Percentiles rank a stretch among this genome's conserved stretches.
phyloP scores from a whole-genome alignment of 495 filamentous ascomycete species.

The Aspergillus olivimuriae region DNA sequence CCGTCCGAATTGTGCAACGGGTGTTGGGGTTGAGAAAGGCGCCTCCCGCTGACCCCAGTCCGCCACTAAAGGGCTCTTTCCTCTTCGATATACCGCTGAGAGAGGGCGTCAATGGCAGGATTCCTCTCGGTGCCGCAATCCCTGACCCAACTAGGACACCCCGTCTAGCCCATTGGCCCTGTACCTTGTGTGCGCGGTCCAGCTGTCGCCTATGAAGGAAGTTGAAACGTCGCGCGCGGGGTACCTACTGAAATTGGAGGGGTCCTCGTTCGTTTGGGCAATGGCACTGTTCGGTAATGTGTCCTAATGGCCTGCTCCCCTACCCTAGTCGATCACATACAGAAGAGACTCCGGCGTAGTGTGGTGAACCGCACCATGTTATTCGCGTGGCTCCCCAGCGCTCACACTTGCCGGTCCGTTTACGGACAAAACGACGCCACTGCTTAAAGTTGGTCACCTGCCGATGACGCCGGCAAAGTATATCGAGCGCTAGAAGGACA shows the following conservation, averaged over 20 bases:
- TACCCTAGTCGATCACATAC: not conserved
- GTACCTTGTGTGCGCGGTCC: no score
- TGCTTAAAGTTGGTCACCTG: slow-evolving; percentile 4
- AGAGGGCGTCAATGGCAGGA: slow-evolving; percentile 2
- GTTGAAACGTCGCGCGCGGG: no score
- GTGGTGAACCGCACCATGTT: not conserved
- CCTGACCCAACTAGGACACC: not conserved
- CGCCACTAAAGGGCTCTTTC: not conserved
- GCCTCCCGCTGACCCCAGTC: not conserved
- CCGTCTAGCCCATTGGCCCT: no score
- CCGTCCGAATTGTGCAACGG: not conserved
- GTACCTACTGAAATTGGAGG: not conserved
- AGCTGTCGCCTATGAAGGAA: no score
- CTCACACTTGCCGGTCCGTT: not conserved
- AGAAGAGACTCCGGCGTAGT: no score
- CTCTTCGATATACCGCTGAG: no score
- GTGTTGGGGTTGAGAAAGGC: not conserved
- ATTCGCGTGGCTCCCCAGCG: not conserved
- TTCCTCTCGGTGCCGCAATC: not conserved
- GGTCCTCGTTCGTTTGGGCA: not conserved
- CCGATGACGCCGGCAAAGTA: slow-evolving; percentile 1
- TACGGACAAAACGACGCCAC: not conserved
- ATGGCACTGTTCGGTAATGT: not conserved
- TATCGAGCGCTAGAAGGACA: not conserved
- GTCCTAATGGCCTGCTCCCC: not conserved